Conservation (phyloP, 2,329 filamentous ascomycete species). For the Arthroderma sp. region DNA sequence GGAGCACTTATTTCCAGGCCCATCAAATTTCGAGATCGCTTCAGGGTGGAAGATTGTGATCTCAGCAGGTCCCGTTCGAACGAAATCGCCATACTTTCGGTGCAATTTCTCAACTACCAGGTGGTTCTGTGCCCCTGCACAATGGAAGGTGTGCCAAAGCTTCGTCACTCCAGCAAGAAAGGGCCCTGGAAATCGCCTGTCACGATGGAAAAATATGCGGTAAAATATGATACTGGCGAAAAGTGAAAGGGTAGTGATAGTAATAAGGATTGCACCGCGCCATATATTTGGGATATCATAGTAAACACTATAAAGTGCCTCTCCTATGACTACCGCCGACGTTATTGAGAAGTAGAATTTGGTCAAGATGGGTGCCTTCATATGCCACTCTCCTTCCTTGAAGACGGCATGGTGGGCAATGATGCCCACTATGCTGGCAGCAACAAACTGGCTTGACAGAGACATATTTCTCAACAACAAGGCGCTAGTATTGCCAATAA, state of each 20-base stretch:
- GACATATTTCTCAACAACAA: too few species aligned
- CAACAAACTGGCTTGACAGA: too few species aligned
- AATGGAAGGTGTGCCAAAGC: not conserved
- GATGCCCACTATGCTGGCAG: not conserved
- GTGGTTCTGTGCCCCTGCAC: not conserved
- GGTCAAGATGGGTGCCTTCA: not conserved
- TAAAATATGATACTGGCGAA: conserved; percentile 2
- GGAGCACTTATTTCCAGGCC: conserved; percentile 19
- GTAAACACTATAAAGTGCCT: not conserved
- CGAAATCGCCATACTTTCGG: conserved; percentile 3
- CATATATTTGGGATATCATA: not conserved
- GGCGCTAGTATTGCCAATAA: too few species aligned
- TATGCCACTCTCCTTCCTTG: conserved; percentile 3
- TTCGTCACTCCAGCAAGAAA: not conserved
- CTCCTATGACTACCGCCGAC: not conserved
- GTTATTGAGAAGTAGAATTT: not conserved
- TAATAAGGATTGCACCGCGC: not conserved
- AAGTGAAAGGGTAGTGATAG: not conserved
- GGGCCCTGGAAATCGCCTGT: not conserved
- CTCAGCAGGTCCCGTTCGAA: conserved; percentile 3
- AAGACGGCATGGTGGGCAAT: not conserved
- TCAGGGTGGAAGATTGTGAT: not conserved
- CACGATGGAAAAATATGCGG: conserved; percentile 6
- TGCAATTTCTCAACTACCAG: conserved; percentile 1
- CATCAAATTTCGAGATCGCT: not conserved